Conservation (phyloP, 2,329 filamentous ascomycete genomes). For the Fusarium austroafricanum region DNA sequence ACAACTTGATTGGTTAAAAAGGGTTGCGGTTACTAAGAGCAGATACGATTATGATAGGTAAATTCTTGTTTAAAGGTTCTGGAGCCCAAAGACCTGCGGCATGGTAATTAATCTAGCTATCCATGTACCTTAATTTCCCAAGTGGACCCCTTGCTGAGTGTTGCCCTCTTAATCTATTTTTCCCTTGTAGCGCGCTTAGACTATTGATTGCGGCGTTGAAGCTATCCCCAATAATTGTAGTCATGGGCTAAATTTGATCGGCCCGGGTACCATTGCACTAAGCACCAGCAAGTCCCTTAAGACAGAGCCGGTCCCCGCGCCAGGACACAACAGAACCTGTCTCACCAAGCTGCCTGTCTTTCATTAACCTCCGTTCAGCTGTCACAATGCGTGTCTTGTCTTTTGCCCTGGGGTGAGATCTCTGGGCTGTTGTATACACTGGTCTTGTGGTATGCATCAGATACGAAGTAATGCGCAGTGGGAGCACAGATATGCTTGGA, state of each 20-base stretch:
- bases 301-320: not conserved
- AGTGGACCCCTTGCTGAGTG: not conserved
- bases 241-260: not conserved
- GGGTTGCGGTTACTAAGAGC: too few relatives aligned
- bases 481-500: too few relatives aligned
- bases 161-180: not conserved
- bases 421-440: too few relatives aligned
- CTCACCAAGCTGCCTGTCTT: not conserved
- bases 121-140: not conserved
- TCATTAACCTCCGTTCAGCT: conserved; percentile 5
- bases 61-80: too few relatives aligned
- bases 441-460: too few relatives aligned
- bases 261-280: too few relatives aligned
- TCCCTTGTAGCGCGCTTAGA: not conserved
- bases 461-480: too few relatives aligned
- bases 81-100: too few relatives aligned
- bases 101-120: not conserved
- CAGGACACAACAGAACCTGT: not conserved
- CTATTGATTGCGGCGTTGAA: not conserved
- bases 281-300: not conserved
- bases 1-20: too few relatives aligned
- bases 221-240: not conserved
- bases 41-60: too few relatives aligned
- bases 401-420: not conserved
- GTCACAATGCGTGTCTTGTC: not conserved